These are phyloP conservation scores for Stellera chamaejasme DNA, from an alignment of 345 rosid species.

Conservation along the genomic window DNA sequence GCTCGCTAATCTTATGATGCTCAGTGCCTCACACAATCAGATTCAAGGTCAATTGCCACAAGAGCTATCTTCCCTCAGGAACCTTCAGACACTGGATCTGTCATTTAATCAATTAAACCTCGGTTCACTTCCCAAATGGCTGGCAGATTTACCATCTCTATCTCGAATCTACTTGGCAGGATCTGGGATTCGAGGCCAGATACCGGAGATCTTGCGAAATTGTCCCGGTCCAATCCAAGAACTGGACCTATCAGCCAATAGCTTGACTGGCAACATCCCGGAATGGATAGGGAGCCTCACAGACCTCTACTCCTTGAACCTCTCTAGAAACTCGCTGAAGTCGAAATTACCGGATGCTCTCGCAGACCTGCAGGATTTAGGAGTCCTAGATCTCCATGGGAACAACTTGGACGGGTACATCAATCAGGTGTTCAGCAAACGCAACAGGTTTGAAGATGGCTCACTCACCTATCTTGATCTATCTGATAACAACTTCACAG, in stretches of 20 bases:
- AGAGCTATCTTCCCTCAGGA: constrained; percentile 31
- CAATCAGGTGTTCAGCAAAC: constrained; percentile 27
- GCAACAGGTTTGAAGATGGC: constrained; percentile 30
- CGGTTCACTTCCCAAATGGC: constrained; percentile 31
- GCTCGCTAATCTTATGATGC: constrained; percentile 30
- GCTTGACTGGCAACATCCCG: constrained; percentile 31
- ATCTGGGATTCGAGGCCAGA: constrained; percentile 36
- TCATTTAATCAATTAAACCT: constrained; percentile 41
- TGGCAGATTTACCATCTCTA: constrained; percentile 36
- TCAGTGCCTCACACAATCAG: constrained; percentile 28
- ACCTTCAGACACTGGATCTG: constrained; percentile 41
- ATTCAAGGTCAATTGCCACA: constrained; percentile 37
- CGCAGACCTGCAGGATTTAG: constrained; percentile 21
- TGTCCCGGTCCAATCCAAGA: constrained; percentile 43
- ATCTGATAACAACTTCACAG: constrained; percentile 34
- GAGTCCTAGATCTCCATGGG: constrained; percentile 40
- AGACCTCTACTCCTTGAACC: constrained; percentile 35
- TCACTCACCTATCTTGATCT: constrained; percentile 37
- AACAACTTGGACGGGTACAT: constrained; percentile 37
- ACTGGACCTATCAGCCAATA: constrained; percentile 39
- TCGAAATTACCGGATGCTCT: constrained; percentile 29
- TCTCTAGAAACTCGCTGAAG: constrained; percentile 36
- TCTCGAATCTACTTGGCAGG: constrained; percentile 34
- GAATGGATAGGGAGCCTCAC: constrained; percentile 44
- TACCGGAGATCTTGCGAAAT: constrained; percentile 29